phyloP scores from a whole-genome alignment of 371 early-diverging fungal species.

The Actinomortierella ambigua region DNA sequence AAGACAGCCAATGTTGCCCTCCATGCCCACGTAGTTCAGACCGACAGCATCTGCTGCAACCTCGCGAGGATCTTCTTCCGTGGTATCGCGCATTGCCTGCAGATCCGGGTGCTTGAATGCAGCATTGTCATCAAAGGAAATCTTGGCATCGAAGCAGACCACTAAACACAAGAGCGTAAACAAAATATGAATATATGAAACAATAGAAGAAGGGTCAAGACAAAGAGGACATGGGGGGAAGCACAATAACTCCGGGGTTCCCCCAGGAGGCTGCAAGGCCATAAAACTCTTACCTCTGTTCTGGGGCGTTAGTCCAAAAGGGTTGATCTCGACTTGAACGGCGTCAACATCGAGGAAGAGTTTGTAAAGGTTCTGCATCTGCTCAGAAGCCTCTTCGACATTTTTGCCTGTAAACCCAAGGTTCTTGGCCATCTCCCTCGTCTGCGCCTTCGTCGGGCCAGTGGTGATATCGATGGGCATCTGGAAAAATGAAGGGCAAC shows the following conservation, averaged over 20 bases:
- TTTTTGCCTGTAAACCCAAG: slow-evolving; percentile 62
- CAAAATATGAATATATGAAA: not conserved
- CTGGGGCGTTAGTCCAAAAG: slow-evolving; percentile 61
- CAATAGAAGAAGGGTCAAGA: not conserved
- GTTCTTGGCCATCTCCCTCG: slow-evolving; percentile 51
- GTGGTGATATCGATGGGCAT: slow-evolving; percentile 30
- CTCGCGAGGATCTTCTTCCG: slow-evolving; percentile 73
- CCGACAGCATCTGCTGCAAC: slow-evolving; percentile 68
- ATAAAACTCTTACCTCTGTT: slow-evolving; percentile 40
- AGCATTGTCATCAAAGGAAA: slow-evolving; percentile 75
- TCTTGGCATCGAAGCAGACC: slow-evolving; percentile 75
- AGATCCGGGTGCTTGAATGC: slow-evolving; percentile 67
- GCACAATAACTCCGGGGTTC: too few relatives aligned
- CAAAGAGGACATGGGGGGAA: too few relatives aligned
- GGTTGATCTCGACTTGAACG: slow-evolving; percentile 73
- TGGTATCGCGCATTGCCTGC: slow-evolving; percentile 59
- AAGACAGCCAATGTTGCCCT: slow-evolving; percentile 73
- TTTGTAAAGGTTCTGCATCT: slow-evolving; percentile 65
- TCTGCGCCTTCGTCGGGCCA: slow-evolving; percentile 37
- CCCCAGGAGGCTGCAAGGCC: too few relatives aligned
- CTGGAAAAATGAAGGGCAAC: slow-evolving; percentile 16
- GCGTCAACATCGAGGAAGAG: slow-evolving; percentile 70
- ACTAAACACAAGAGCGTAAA: slow-evolving; percentile 35
- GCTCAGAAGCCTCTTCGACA: slow-evolving; percentile 60
- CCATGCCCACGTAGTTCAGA: slow-evolving; percentile 73